Percentiles rank a stretch among this genome's conserved stretches.
phyloP scores from a whole-genome alignment of 2,329 filamentous ascomycete genomes.

The Diaporthe velutina region DNA sequence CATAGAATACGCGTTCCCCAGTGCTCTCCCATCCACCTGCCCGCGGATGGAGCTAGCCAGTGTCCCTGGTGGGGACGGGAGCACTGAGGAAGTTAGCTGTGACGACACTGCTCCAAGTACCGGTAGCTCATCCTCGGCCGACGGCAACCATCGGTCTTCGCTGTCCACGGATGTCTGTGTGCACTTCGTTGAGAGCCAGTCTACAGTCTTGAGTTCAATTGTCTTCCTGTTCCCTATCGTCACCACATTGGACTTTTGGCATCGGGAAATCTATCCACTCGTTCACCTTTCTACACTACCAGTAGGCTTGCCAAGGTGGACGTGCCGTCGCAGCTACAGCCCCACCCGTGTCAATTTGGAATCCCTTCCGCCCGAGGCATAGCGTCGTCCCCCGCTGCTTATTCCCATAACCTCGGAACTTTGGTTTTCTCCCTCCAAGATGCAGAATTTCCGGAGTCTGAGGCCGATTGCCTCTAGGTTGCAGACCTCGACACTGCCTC shows the following conservation, averaged over 20 bases:
- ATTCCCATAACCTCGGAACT: slow-evolving; percentile 1
- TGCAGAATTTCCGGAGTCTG: slow-evolving; percentile 70
- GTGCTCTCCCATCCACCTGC: background rate
- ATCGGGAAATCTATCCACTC: background rate
- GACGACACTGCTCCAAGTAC: slow-evolving; percentile 12
- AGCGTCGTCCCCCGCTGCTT: background rate
- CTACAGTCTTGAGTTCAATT: background rate
- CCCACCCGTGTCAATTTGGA: background rate
- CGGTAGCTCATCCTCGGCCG: slow-evolving; percentile 22
- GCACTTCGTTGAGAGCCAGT: background rate
- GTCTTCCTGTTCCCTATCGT: background rate
- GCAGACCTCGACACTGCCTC: slow-evolving; percentile 68
- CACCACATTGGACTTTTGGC: background rate
- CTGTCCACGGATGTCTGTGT: background rate
- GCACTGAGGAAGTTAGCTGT: background rate
- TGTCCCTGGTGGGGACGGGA: background rate
- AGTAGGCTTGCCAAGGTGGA: background rate
- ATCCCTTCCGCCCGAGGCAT: slow-evolving; percentile 10
- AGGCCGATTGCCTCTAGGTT: slow-evolving; percentile 73
- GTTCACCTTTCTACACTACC: background rate
- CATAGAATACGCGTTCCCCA: background rate
- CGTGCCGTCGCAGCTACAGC: slow-evolving; percentile 1
- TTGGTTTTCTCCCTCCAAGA: slow-evolving; percentile 41
- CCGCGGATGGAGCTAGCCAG: slow-evolving; percentile 19
- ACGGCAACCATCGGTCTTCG: slow-evolving; percentile 26